Percentiles rank a stretch among this genome's conserved stretches.
phyloP scores from a whole-genome alignment of 768 basidiomycete genomes.

The Fibroporia radiculosa region DNA sequence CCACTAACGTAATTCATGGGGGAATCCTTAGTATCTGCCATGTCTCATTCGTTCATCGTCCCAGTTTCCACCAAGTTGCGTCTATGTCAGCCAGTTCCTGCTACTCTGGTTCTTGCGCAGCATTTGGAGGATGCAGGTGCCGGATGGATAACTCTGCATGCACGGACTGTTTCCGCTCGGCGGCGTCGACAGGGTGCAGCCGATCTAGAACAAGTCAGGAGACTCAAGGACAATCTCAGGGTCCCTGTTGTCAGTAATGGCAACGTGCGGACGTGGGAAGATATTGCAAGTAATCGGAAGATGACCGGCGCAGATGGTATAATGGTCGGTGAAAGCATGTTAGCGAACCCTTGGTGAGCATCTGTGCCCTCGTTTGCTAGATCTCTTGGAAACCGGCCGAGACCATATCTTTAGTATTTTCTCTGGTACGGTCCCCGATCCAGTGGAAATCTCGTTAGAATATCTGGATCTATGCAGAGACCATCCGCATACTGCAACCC shows the following conservation, averaged over 20 bases:
- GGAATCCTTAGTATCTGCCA: conserved; percentile 45
- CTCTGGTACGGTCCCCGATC: conserved; percentile 44
- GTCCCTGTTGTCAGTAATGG: conserved; percentile 74
- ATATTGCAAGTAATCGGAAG: conserved; percentile 45
- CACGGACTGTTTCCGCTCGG: conserved; percentile 62
- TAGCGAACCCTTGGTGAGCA: conserved; percentile 65
- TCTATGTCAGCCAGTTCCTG: conserved; percentile 31
- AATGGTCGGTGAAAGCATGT: conserved; percentile 76
- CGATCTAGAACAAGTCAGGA: conserved; percentile 52
- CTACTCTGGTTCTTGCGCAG: conserved; percentile 49
- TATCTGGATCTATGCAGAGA: conserved; percentile 55
- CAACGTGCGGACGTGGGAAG: conserved; percentile 56
- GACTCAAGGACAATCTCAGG: conserved; percentile 40
- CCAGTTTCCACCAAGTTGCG: conserved; percentile 58
- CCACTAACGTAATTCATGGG: background rate
- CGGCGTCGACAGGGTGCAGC: conserved; percentile 68
- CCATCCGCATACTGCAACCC: conserved; percentile 38
- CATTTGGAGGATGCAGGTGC: conserved; percentile 58
- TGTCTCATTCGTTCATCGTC: conserved; percentile 54
- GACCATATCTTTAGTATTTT: conserved; percentile 41
- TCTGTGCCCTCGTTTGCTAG: background rate
- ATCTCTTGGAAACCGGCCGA: background rate
- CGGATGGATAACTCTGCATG: conserved; percentile 68
- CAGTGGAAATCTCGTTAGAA: conserved; percentile 59
- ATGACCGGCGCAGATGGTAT: conserved; percentile 62